These are phyloP conservation scores for Polyplosphaeria fusca DNA, from an alignment of 495 filamentous ascomycete genomes.

Conservation along the genomic window DNA sequence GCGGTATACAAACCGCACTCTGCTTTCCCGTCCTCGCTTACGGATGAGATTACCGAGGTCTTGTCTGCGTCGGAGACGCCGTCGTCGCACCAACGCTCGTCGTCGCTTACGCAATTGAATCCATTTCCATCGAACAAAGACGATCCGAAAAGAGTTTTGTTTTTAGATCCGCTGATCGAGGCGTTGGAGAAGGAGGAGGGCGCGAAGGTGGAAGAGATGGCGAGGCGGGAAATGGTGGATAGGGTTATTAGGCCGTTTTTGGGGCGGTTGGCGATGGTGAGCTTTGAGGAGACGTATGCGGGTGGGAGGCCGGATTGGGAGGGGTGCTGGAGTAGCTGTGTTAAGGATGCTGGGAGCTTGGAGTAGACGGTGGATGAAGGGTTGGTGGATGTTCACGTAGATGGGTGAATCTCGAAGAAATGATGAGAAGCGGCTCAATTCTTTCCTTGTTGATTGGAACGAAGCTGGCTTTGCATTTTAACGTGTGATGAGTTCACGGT, in stretches of 20 bases:
- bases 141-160: constrained; percentile 16
- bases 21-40: constrained; percentile 66
- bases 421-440: no score
- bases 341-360: constrained; percentile 21
- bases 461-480: no score
- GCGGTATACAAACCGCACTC: constrained; percentile 82
- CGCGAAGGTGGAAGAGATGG: constrained; percentile 37
- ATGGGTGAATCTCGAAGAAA: no score
- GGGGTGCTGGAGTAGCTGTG: constrained; percentile 19
- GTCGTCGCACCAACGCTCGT: constrained; percentile 5
- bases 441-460: no score
- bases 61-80: constrained; percentile 52
- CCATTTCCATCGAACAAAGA: not conserved
- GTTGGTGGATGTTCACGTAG: no score
- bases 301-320: constrained; percentile 68
- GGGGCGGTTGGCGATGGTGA: constrained; percentile 81
- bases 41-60: constrained; percentile 81
- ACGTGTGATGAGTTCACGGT: no score
- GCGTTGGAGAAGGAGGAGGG: constrained; percentile 31
- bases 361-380: constrained; percentile 9
- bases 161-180: constrained; percentile 24
- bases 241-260: constrained; percentile 83
- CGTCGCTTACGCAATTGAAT: not conserved
- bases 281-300: constrained; percentile 86
- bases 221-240: constrained; percentile 38